Evolutionary conservation across 1,284 basidiomycete genomes (phyloP).

Genomic region (Moniliella sp.): DNA sequence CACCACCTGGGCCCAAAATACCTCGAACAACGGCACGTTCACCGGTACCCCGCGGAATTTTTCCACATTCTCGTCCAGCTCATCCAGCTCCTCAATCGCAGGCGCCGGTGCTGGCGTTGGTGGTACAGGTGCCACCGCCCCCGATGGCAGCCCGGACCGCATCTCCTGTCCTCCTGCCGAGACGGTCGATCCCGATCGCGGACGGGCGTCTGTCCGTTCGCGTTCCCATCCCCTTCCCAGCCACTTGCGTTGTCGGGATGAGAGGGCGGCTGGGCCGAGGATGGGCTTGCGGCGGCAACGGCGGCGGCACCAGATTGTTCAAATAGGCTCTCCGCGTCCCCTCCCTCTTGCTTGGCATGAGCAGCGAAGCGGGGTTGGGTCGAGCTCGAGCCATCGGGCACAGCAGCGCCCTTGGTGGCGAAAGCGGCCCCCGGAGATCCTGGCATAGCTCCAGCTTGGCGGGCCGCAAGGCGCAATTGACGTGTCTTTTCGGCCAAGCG

Average conservation of each 20-base stretch:
- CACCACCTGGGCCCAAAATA: conserved; percentile 32
- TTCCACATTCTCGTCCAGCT: conserved; percentile 6
- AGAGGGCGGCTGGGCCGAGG: not conserved
- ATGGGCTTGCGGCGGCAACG: conserved; percentile 16
- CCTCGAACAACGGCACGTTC: conserved; percentile 29
- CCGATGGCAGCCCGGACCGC: conserved; percentile 3
- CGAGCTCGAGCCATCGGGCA: not conserved
- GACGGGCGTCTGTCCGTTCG: not conserved
- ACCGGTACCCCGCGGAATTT: conserved; percentile 31
- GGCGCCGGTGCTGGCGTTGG: conserved; percentile 1
- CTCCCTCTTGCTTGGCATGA: not conserved
- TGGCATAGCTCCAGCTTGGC: conserved; percentile 11
- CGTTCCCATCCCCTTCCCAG: not conserved
- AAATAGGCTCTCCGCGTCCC: not conserved
- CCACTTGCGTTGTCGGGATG: not conserved
- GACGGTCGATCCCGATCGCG: conserved; percentile 2
- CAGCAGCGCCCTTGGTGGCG: conserved; percentile 16
- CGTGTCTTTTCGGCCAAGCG: conserved; percentile 23
- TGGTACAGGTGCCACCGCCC: not conserved
- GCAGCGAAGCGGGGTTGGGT: not conserved
- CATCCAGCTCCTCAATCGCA: not conserved
- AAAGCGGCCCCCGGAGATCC: conserved; percentile 11
- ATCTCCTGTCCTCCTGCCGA: conserved; percentile 6
- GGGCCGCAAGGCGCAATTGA: conserved; percentile 18
- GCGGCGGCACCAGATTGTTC: conserved; percentile 5